Conservation (phyloP, 2,329 filamentous ascomycete genomes). For the Escovopsis sp. region DNA sequence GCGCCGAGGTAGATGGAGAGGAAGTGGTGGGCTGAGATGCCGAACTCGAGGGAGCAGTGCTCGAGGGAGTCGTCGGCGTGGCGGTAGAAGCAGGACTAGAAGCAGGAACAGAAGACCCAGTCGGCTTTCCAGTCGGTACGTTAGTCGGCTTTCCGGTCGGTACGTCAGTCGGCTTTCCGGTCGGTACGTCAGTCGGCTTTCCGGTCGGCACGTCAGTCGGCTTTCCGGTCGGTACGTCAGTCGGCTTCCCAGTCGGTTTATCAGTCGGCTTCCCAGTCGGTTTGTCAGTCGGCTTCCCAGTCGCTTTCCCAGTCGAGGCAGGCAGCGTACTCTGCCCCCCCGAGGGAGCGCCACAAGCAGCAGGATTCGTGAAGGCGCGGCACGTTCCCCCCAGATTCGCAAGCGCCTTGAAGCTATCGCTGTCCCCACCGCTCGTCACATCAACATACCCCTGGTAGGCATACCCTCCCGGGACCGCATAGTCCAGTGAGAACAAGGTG, state of each 20-base stretch:
- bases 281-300: no score
- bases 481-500: constrained; percentile 29
- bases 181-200: no score
- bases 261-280: no score
- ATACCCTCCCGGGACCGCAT: constrained; percentile 27
- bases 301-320: constrained; percentile 6
- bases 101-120: no score
- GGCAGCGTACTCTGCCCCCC: no score
- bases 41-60: constrained; percentile 2
- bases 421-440: constrained; percentile 24
- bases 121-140: no score
- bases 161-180: no score
- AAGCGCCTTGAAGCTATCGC: constrained; percentile 34
- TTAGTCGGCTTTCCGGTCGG: no score
- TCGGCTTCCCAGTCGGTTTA: no score
- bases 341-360: constrained; percentile 11
- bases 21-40: constrained; percentile 2
- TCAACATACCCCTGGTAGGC: constrained; percentile 31
- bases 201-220: no score
- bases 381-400: constrained; percentile 30
- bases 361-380: constrained; percentile 21
- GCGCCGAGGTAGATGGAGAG: neutral
- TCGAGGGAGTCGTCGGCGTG: neutral
- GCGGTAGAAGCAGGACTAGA: constrained; percentile 6
- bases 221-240: no score